These are phyloP conservation scores for Colletotrichum sidae DNA, from an alignment of 2,329 filamentous ascomycete species.

Conservation along the genomic window DNA sequence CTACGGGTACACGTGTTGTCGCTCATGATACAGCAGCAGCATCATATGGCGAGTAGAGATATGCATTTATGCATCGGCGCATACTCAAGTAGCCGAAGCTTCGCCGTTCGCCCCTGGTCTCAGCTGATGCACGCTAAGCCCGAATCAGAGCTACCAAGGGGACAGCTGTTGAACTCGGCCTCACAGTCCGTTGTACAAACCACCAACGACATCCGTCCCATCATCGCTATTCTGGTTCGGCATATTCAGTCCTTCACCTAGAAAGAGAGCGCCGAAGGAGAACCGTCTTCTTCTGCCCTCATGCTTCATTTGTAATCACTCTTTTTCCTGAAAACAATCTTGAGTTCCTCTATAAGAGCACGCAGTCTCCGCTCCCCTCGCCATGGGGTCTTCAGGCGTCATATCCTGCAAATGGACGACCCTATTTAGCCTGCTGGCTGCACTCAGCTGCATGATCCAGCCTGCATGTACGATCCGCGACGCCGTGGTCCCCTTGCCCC, in stretches of 20 bases:
- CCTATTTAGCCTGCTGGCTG: constrained; percentile 68
- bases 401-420: constrained; percentile 74
- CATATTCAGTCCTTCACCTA: constrained; percentile 4
- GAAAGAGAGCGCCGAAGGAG: constrained; percentile 31
- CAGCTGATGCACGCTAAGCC: constrained; percentile 34
- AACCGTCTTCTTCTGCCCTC: constrained; percentile 17
- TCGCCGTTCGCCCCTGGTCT: constrained; percentile 19
- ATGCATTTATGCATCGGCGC: neutral
- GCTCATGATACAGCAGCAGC: neutral
- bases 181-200: constrained; percentile 21
- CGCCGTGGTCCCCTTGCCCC: constrained; percentile 12
- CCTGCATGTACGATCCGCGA: constrained; percentile 68
- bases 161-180: constrained; percentile 43
- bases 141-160: constrained; percentile 40
- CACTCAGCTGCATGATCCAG: constrained; percentile 70
- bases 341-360: constrained; percentile 8
- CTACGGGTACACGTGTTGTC: no score
- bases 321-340: neutral
- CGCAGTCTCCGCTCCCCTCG: constrained; percentile 38
- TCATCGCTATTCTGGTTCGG: constrained; percentile 4
- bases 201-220: constrained; percentile 17
- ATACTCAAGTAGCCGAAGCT: constrained; percentile 13
- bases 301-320: constrained; percentile 11
- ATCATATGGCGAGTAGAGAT: neutral
- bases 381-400: constrained; percentile 63